A percentile compares a stretch with the other conserved stretches of the same genome.
Conservation (phyloP, 208 protist genomes). For the Trichomonas vaginalis region DNA sequence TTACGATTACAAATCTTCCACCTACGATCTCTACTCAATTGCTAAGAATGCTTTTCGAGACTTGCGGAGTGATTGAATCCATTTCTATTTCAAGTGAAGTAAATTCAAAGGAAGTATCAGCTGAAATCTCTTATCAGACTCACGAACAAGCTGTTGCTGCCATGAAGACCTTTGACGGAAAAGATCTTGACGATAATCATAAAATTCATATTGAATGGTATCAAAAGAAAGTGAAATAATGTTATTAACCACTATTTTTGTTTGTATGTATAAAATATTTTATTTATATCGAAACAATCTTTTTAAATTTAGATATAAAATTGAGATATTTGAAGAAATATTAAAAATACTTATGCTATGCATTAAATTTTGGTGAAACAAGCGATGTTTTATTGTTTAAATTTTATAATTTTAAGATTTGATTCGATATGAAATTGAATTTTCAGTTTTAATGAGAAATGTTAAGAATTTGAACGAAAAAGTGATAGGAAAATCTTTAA, state of each 20-base stretch:
- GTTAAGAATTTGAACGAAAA: no score
- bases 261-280: neutral
- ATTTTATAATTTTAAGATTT: no score
- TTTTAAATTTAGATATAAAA: no score
- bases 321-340: no score
- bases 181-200: neutral
- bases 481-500: no score
- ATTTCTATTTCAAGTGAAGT: neutral
- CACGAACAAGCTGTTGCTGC: neutral
- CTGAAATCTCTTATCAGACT: neutral
- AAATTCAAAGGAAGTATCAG: neutral
- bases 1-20: neutral
- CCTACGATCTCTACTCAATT: neutral
- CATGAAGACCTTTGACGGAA: neutral
- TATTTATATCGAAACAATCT: neutral
- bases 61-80: neutral
- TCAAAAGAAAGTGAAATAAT: neutral
- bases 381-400: no score
- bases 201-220: neutral
- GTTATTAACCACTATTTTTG: neutral
- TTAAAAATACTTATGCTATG: no score
- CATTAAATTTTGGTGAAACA: no score
- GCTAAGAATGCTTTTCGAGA: neutral
- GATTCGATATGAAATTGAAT: no score
- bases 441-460: no score